These are phyloP conservation scores for Panaeolus cyanescens DNA, from an alignment of 768 basidiomycete genomes.

Conservation along the genomic window DNA sequence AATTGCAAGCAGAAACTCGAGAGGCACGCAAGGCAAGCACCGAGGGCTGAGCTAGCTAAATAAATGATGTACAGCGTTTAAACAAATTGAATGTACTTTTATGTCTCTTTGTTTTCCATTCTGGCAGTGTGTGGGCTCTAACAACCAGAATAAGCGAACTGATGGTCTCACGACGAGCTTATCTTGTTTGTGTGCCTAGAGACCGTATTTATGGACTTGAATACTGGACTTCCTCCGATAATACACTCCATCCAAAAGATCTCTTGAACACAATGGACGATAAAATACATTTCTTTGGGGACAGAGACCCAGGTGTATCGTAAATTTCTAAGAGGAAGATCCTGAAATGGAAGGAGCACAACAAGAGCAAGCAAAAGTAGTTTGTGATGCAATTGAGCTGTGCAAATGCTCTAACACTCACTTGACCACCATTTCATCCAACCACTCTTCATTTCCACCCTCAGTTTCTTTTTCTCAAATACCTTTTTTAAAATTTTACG, in stretches of 20 bases:
- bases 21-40: constrained; percentile 14
- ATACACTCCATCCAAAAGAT: not conserved
- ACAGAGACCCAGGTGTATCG: not conserved
- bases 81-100: not conserved
- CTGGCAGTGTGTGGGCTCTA: not conserved
- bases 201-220: not conserved
- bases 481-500: constrained; percentile 3
- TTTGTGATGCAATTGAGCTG: constrained; percentile 19
- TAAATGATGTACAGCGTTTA: not conserved
- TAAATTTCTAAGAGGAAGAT: not conserved
- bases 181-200: not conserved
- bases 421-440: constrained; percentile 25
- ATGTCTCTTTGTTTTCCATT: not conserved
- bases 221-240: not conserved
- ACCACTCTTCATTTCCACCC: constrained; percentile 22
- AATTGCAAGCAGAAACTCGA: constrained; percentile 18
- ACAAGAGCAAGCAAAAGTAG: constrained; percentile 29
- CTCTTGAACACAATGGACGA: not conserved
- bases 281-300: not conserved
- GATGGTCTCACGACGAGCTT: not conserved
- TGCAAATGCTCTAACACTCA: constrained; percentile 22
- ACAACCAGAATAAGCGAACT: not conserved
- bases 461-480: constrained; percentile 15
- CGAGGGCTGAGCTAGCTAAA: not conserved
- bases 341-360: constrained; percentile 15